Evolutionary conservation across 495 filamentous ascomycete species (phyloP).

Genomic region (Penicillium diatomitis): DNA sequence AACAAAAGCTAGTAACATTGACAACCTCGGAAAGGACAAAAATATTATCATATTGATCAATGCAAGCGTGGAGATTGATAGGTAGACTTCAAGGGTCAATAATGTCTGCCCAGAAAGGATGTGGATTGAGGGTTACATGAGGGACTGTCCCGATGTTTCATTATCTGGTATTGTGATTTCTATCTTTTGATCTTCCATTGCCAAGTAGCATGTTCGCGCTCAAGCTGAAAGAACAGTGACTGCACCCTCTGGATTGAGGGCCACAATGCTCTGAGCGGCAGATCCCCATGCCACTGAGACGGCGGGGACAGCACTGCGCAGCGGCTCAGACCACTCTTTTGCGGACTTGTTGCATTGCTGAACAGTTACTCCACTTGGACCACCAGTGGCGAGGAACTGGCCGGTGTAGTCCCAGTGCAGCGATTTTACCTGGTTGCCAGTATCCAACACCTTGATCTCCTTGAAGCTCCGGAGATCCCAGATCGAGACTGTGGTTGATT

Average conservation of each 20-base stretch:
- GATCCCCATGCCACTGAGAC: slow-evolving; percentile 69
- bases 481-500: slow-evolving; percentile 66
- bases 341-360: slow-evolving; percentile 75
- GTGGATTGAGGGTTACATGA: slow-evolving; percentile 4
- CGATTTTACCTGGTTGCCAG: slow-evolving; percentile 61
- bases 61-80: too few relatives aligned
- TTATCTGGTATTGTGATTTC: slow-evolving; percentile 13
- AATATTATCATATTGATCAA: too few relatives aligned
- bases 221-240: slow-evolving; percentile 50
- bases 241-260: slow-evolving; percentile 63
- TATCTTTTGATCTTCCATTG: too few relatives aligned
- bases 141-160: slow-evolving; percentile 14
- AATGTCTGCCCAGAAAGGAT: neutral
- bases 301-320: slow-evolving; percentile 64
- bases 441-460: slow-evolving; percentile 69
- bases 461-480: slow-evolving; percentile 86
- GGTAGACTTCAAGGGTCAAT: too few relatives aligned
- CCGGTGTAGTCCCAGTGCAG: slow-evolving; percentile 91
- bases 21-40: too few relatives aligned
- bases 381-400: slow-evolving; percentile 79
- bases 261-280: slow-evolving; percentile 62
- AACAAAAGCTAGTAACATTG: too few relatives aligned
- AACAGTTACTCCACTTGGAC: slow-evolving; percentile 72
- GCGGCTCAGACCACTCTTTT: slow-evolving; percentile 83
- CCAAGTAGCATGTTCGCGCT: too few relatives aligned